Evolutionary conservation across 495 filamentous ascomycete species (phyloP).

Genomic region (Choiromyces venosus): DNA sequence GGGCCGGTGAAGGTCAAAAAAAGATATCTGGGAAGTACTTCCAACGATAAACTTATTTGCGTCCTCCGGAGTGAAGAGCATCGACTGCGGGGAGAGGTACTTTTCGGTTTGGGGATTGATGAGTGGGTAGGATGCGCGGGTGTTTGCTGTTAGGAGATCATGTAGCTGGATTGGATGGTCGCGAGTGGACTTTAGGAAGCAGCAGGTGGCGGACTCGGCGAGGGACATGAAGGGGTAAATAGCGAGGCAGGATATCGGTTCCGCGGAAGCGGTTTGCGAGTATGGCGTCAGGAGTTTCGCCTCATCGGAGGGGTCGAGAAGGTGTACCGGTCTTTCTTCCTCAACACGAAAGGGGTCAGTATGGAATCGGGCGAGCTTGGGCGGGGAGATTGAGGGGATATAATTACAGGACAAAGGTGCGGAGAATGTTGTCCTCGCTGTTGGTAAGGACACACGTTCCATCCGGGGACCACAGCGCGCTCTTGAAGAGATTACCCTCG

Average conservation of each 20-base stretch:
- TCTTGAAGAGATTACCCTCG: constrained; percentile 53
- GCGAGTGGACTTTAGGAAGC: constrained; percentile 35
- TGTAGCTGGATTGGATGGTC: constrained; percentile 37
- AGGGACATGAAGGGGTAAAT: constrained; percentile 79
- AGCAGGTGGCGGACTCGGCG: constrained; percentile 40
- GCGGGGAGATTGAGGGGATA: not conserved
- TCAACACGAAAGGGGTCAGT: not conserved
- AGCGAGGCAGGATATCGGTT: constrained; percentile 65
- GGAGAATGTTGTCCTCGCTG: constrained; percentile 61
- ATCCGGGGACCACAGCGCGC: constrained; percentile 67
- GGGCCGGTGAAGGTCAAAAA: constrained; percentile 69
- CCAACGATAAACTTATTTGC: constrained; percentile 62
- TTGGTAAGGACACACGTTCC: constrained; percentile 76
- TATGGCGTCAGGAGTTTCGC: constrained; percentile 57
- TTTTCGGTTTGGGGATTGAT: constrained; percentile 70
- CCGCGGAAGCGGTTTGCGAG: constrained; percentile 55
- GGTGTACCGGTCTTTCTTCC: constrained; percentile 54
- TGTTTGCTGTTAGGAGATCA: constrained; percentile 50
- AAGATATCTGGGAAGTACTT: constrained; percentile 62
- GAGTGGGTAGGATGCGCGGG: constrained; percentile 61
- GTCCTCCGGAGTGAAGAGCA: constrained; percentile 61
- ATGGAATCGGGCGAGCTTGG: not conserved
- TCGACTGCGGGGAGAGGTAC: constrained; percentile 67
- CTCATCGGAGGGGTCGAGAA: constrained; percentile 54
- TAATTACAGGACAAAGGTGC: constrained; percentile 63